Base-by-base conservation (phyloP, 805 yeast species). In the Ogataea salicorniae region DNA sequence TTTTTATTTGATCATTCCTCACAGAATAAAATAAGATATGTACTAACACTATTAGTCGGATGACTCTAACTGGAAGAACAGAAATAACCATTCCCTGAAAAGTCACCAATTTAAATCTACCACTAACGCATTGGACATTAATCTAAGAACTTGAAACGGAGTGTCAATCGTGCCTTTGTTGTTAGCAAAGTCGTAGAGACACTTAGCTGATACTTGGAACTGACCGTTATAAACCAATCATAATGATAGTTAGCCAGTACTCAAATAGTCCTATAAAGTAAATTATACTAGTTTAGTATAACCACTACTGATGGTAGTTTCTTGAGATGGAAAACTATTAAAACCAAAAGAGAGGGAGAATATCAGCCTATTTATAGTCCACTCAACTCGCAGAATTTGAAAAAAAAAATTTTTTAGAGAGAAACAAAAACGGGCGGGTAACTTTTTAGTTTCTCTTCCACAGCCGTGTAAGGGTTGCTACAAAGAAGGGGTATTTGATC, bases 71-170 rank as follows among this genome's bases (percentile, higher is more conserved):
- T 52, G 62, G 64, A 56, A 56, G 51, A 61, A 48, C 54, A 54
- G 56, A 51, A 58, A 33, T 55, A 60, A 58, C 54, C 53, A 57
- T 26, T 42, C 61, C 60, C 62, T 41, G 47, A 47, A 47, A 52
- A 54, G 48, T 49, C 62, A 55, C 54, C 64, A 52, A 29, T 40
- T n/a, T 39, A 39, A 44, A 43, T 60, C 60, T 49, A 54, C 61
- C 67, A 69, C 71, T 64, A 61, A 61, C 71, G 68, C 66, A 64
- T 58, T 51, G 59, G 56, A 41, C 36, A 49, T 69, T 60, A 61
- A 67, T 81, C 85, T 81, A 81, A 81, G 83, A 78, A 77, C 85
- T 83, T 80, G 76, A 80, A 81, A 81, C 87, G 87, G 78, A 81
- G 81, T 77, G 73, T 69, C 72, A 69, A 72, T 75, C 82, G 87